phyloP scores from a whole-genome alignment of 2,329 filamentous ascomycete species.

The Venturia effusa region DNA sequence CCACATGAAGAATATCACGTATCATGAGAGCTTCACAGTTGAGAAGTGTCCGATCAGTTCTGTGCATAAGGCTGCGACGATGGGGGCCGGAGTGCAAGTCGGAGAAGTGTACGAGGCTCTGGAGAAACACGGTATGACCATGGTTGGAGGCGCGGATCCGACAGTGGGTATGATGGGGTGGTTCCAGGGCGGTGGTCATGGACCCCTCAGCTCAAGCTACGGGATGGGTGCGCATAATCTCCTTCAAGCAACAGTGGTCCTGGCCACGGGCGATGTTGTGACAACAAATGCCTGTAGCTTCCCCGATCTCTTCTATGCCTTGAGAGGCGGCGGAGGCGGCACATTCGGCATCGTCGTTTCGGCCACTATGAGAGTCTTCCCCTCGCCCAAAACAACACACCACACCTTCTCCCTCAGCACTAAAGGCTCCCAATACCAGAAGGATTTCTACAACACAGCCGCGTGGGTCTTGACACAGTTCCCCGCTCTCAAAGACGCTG shows the following conservation, averaged over 20 bases:
- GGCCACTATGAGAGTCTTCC: slow-evolving; percentile 23
- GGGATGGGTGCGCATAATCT: slow-evolving; percentile 30
- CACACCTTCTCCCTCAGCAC: neutral
- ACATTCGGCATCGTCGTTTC: slow-evolving; percentile 23
- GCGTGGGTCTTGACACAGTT: slow-evolving; percentile 7
- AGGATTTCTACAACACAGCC: slow-evolving; percentile 1
- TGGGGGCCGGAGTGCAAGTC: slow-evolving; percentile 9
- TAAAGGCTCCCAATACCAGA: neutral
- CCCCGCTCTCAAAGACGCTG: slow-evolving; percentile 7
- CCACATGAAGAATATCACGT: slow-evolving; percentile 1
- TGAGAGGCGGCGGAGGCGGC: slow-evolving; percentile 11
- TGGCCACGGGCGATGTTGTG: slow-evolving; percentile 26
- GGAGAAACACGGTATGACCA: slow-evolving; percentile 2
- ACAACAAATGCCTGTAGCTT: slow-evolving; percentile 26
- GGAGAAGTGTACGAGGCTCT: slow-evolving; percentile 7
- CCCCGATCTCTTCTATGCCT: slow-evolving; percentile 15
- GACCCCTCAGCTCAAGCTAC: slow-evolving; percentile 29
- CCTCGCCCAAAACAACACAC: neutral
- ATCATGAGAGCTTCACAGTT: neutral
- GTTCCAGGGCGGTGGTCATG: slow-evolving; percentile 31
- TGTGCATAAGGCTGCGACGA: slow-evolving; percentile 2
- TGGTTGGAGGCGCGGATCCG: slow-evolving; percentile 8
- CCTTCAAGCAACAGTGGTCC: slow-evolving; percentile 32
- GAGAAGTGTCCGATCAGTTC: neutral
- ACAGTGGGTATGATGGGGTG: slow-evolving; percentile 21